Conservation (phyloP, 176 grass and related monocot species). For the Melocanna baccifera region DNA sequence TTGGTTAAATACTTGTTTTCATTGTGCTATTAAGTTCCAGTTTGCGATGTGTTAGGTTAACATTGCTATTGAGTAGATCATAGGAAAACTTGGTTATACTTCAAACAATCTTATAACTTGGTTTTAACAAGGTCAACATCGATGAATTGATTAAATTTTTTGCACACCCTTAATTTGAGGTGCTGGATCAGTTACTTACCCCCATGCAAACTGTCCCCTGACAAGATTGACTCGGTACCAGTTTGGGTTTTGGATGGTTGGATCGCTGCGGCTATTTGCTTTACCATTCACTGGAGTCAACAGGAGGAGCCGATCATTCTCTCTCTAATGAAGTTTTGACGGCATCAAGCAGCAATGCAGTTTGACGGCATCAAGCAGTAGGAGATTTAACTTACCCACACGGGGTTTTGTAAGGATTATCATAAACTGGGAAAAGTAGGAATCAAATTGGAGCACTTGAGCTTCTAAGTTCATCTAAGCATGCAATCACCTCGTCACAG, state of each 20-base stretch:
- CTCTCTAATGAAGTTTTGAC: not conserved
- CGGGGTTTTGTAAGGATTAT: too few relatives aligned
- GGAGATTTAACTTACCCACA: too few relatives aligned
- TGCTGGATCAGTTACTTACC: not conserved
- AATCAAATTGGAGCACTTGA: not conserved
- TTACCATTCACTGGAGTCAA: not conserved
- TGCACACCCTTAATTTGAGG: not conserved
- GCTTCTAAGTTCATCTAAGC: not conserved
- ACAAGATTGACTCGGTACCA: not conserved
- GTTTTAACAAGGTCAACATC: not conserved
- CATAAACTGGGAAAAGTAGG: not conserved
- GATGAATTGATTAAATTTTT: not conserved
- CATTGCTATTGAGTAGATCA: not conserved
- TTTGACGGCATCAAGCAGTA: not conserved
- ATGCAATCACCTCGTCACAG: not conserved
- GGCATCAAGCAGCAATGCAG: not conserved
- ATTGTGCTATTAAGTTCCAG: not conserved
- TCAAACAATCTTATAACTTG: not conserved
- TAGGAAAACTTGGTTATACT: not conserved
- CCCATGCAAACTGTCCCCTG: not conserved
- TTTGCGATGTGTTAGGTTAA: not conserved
- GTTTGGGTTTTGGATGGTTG: not conserved
- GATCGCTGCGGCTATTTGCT: not conserved
- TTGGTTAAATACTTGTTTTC: not conserved
- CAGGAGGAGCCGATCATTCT: too few relatives aligned